Evolutionary conservation across 805 yeast genomes (phyloP), one percentile per base, ranked within the genome.

Genomic region (Pichia thaimueangensis): DNA sequence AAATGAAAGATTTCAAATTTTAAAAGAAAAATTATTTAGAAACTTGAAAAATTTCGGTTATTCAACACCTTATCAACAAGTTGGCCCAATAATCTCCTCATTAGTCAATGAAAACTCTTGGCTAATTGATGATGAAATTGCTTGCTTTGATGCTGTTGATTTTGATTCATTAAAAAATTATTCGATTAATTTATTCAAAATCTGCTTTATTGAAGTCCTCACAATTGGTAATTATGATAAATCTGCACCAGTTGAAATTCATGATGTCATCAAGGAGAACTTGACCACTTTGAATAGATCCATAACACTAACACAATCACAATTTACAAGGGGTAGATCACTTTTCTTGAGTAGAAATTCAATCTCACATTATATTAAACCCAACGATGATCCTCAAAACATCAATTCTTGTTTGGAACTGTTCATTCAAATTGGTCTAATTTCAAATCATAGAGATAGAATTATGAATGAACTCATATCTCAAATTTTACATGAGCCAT

Each of bases 371-470:
- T 80, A 61, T 49, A 78, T 78, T 41, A 61, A 68, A 22, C 45
- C 52, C 1, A 63, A 83, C 38, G 75, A 71, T 35, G 96, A 89
- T 59, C 66, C 72, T 4, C 67, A 78, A 42, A 86, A 91, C 58
- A 72, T 82, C 45, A 91, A 91, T 57, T 83, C 95, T 0, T 85
- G 95, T 60, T 76, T 88, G 51, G 94, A 86, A 52, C 78, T 86
- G 54, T 78, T 76, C 47, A 67, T 81, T 35, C 95, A 87, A 60
- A 60, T 86, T 29, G 87, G 84, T 12, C 53, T 69, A 47, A 42
- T 66, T 43, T 52, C 68, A 47, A 68, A 83, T 62, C 63, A 59
- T 35, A 52, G 61, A 6, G 52, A 58, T 24, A 64, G 78, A 35
- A 73, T 80, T 0, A 56, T 74, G 42, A 70, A 83, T 11, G 86